phyloP scores from a whole-genome alignment of 805 yeast genomes.

The Candida stauntonica region DNA sequence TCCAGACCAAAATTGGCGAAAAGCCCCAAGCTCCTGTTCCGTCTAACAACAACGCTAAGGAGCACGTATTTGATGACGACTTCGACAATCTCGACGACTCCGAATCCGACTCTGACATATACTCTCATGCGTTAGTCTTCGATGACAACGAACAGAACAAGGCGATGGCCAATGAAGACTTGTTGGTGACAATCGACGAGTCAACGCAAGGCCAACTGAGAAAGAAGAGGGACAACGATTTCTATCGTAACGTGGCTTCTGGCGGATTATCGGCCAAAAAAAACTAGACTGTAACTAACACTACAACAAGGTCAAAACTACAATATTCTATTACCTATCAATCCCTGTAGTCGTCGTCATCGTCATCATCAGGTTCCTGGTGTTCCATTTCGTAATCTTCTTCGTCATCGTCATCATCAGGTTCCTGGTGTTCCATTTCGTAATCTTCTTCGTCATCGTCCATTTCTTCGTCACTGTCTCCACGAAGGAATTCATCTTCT shows the following conservation, averaged over 20 bases:
- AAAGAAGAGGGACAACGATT: slow-evolving; percentile 12
- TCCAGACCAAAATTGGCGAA: slow-evolving; percentile 23
- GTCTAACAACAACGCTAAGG: neutral
- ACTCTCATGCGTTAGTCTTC: slow-evolving; percentile 19
- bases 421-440: slow-evolving; percentile 8
- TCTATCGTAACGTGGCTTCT: slow-evolving; percentile 11
- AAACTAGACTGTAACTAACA: neutral
- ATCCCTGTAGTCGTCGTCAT: slow-evolving; percentile 14
- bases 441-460: slow-evolving; percentile 10
- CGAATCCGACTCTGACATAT: slow-evolving; percentile 20
- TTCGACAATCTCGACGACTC: slow-evolving; percentile 24
- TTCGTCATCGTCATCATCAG: slow-evolving; percentile 18
- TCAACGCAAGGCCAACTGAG: slow-evolving; percentile 2
- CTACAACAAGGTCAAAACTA: neutral
- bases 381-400: slow-evolving; percentile 7
- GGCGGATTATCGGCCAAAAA: slow-evolving; percentile 1
- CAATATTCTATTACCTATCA: neutral
- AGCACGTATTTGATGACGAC: slow-evolving; percentile 12
- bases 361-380: slow-evolving; percentile 17
- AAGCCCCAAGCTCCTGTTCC: neutral
- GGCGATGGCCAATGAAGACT: slow-evolving; percentile 18
- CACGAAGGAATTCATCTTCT: slow-evolving; percentile 15
- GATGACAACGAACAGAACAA: slow-evolving; percentile 14
- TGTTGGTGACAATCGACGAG: slow-evolving; percentile 18
- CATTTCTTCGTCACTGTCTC: slow-evolving; percentile 14